Conservation (phyloP, 75 land plant genomes). For the Sequoia sempervirens region DNA sequence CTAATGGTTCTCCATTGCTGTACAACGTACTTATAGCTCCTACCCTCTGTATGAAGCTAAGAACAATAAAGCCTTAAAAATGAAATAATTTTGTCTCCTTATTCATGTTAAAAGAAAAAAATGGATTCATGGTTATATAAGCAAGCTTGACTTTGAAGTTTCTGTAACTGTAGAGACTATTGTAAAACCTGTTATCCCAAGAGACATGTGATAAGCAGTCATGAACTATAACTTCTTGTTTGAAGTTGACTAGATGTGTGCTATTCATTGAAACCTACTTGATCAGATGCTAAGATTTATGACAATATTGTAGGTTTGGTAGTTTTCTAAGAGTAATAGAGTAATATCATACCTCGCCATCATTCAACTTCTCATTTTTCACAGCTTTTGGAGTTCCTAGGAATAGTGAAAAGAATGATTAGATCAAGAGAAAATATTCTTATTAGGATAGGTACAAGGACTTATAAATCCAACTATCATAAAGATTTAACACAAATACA, state of each 20-base stretch:
- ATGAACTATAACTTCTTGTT: neutral
- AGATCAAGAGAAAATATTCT: neutral
- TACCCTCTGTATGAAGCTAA: neutral
- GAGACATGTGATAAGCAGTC: neutral
- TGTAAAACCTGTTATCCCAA: neutral
- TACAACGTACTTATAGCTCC: neutral
- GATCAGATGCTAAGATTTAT: neutral
- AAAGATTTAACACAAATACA: neutral
- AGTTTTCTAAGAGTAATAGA: slow-evolving; percentile 2
- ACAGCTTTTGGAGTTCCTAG: slow-evolving; percentile 14
- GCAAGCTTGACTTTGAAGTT: neutral
- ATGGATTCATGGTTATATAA: neutral
- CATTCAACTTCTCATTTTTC: slow-evolving; percentile 10
- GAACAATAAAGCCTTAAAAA: neutral
- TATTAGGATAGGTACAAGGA: neutral
- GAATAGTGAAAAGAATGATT: neutral
- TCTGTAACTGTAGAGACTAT: neutral
- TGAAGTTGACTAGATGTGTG: neutral
- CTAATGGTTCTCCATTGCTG: neutral
- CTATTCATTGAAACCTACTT: slow-evolving; percentile 5
- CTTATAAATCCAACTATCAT: neutral
- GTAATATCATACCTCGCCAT: slow-evolving; percentile 7
- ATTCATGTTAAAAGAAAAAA: neutral
- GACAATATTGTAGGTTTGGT: neutral
- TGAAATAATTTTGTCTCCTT: neutral